A percentile compares a stretch with the other conserved stretches of the same genome.
Conservation (phyloP, 176 grass and related monocot genomes). For the Carex littledalei region DNA sequence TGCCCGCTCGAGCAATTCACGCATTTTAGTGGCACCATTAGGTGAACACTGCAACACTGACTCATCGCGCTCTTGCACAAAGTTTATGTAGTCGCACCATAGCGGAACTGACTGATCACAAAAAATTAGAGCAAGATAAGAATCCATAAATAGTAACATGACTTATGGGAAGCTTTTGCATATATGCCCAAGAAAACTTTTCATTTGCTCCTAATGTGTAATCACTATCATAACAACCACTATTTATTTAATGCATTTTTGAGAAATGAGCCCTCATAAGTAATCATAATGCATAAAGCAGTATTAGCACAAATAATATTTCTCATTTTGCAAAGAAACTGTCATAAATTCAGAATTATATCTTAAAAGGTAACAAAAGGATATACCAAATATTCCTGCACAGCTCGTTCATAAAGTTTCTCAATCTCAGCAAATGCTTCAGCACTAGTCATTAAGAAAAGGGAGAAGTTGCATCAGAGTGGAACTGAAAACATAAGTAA, state of each 20-base stretch:
- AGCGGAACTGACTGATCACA: slow-evolving; percentile 60
- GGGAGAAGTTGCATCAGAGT: not conserved
- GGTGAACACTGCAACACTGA: slow-evolving; percentile 58
- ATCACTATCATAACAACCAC: not conserved
- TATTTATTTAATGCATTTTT: not conserved
- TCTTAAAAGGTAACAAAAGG: not conserved
- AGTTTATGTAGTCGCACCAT: slow-evolving; percentile 87
- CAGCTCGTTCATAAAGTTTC: slow-evolving; percentile 73
- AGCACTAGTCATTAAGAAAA: slow-evolving; percentile 34
- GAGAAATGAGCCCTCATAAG: not conserved
- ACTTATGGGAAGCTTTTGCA: not conserved
- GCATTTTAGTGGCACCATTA: slow-evolving; percentile 73
- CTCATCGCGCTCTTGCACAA: slow-evolving; percentile 67
- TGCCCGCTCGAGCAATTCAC: slow-evolving; percentile 78
- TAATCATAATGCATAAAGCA: not conserved
- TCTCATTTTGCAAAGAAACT: not conserved
- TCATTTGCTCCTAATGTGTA: not conserved
- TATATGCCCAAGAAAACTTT: not conserved
- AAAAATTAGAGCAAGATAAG: slow-evolving; percentile 23
- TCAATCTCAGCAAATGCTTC: slow-evolving; percentile 58
- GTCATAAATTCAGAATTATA: not conserved
- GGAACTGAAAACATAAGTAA: slow-evolving; percentile 10
- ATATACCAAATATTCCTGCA: slow-evolving; percentile 95
- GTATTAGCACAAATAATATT: not conserved
- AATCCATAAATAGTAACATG: not conserved